These are phyloP conservation scores for Trichophyton mentagrophytes DNA, from an alignment of 2,329 filamentous ascomycete species.

Conservation along the genomic window DNA sequence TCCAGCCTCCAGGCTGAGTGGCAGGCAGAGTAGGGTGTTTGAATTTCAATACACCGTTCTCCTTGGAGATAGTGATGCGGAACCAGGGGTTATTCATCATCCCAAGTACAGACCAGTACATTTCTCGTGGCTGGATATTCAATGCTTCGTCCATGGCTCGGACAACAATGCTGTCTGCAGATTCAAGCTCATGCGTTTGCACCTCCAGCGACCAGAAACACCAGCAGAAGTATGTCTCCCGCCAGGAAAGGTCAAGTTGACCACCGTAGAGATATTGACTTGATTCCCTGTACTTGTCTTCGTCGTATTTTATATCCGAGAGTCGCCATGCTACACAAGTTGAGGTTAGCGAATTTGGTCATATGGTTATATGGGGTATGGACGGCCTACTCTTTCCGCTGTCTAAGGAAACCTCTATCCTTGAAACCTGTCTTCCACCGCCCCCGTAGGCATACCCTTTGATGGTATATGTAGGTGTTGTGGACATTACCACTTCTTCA, in stretches of 20 bases:
- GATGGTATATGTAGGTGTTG: slow-evolving; percentile 47
- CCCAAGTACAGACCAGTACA: slow-evolving; percentile 90
- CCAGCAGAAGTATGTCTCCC: slow-evolving; percentile 79
- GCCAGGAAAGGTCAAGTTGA: slow-evolving; percentile 64
- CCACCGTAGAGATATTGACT: slow-evolving; percentile 59
- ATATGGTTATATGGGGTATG: background rate
- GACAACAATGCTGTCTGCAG: slow-evolving; percentile 61
- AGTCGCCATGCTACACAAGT: slow-evolving; percentile 50
- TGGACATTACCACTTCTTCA: slow-evolving; percentile 46
- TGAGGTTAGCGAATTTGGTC: background rate
- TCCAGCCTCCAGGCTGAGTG: slow-evolving; percentile 71
- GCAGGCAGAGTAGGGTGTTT: slow-evolving; percentile 81
- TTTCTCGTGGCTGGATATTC: slow-evolving; percentile 75
- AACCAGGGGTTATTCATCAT: slow-evolving; percentile 99
- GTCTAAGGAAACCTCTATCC: slow-evolving; percentile 73
- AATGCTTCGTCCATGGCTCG: slow-evolving; percentile 83
- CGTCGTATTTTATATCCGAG: slow-evolving; percentile 65
- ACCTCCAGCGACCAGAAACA: slow-evolving; percentile 77
- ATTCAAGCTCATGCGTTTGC: slow-evolving; percentile 46
- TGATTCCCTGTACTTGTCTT: slow-evolving; percentile 65
- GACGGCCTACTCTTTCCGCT: slow-evolving; percentile 49
- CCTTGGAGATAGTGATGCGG: slow-evolving; percentile 60
- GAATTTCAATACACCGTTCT: slow-evolving; percentile 54
- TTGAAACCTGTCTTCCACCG: slow-evolving; percentile 68
- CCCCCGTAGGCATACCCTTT: slow-evolving; percentile 81